Conservation (phyloP, 345 rosid species). For the Eutrema japonicum region DNA sequence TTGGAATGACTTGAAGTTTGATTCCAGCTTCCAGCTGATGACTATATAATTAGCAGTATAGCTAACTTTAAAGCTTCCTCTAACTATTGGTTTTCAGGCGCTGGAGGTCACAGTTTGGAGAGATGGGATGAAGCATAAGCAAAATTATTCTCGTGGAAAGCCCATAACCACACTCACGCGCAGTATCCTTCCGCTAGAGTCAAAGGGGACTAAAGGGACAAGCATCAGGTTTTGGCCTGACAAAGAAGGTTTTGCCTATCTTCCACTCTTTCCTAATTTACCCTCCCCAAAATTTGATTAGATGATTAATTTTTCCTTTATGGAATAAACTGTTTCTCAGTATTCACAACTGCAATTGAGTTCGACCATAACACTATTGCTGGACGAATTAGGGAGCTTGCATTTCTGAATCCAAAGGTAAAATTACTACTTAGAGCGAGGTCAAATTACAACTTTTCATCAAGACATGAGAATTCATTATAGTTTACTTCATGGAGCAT, state of each 20-base stretch:
- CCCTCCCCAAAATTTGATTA: constrained; percentile 22
- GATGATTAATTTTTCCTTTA: constrained; percentile 26
- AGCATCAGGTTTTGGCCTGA: constrained; percentile 95
- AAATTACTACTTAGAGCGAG: constrained; percentile 14
- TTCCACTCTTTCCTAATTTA: constrained; percentile 29
- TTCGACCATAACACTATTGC: constrained; percentile 86
- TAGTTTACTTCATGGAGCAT: constrained; percentile 29
- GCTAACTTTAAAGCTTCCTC: constrained; percentile 18
- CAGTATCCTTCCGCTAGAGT: constrained; percentile 61
- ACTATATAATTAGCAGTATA: not conserved
- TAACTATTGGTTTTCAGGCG: constrained; percentile 51
- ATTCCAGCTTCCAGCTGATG: constrained; percentile 5
- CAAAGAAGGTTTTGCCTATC: constrained; percentile 66
- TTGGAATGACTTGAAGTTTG: constrained; percentile 22
- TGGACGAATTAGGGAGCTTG: constrained; percentile 94
- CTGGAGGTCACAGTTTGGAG: constrained; percentile 93
- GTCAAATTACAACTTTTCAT: constrained; percentile 12
- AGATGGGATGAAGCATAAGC: constrained; percentile 76
- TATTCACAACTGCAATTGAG: constrained; percentile 84
- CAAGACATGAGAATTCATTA: not conserved
- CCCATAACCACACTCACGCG: constrained; percentile 64
- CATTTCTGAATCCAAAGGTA: constrained; percentile 95
- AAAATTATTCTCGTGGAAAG: constrained; percentile 89
- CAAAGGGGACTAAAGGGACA: constrained; percentile 69
- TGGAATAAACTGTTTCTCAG: constrained; percentile 48